phyloP scores from a whole-genome alignment of 2,329 filamentous ascomycete genomes.

The Grosmannia huntii region DNA sequence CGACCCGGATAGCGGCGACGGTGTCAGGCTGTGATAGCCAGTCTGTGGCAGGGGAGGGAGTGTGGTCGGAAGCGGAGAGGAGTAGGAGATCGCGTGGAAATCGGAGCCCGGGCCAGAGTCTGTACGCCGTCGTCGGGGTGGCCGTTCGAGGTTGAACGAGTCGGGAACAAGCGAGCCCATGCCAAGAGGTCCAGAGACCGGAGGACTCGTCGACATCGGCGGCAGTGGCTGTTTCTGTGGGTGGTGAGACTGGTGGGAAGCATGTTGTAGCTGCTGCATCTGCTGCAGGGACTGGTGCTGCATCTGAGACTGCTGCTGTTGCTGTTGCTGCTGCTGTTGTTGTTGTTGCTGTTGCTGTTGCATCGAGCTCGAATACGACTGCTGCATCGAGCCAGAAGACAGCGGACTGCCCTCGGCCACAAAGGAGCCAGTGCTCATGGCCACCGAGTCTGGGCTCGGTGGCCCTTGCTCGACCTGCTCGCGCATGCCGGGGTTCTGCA shows the following conservation, averaged over 20 bases:
- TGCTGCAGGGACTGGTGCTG: conserved; percentile 12
- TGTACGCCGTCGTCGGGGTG: conserved; percentile 9
- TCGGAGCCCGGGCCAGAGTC: conserved; percentile 7
- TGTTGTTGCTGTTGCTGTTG: conserved; percentile 2
- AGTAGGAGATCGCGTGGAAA: conserved; percentile 1
- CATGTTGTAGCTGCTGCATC: background rate
- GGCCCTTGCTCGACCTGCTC: conserved; percentile 38
- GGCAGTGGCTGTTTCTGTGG: conserved; percentile 2
- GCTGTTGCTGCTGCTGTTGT: background rate
- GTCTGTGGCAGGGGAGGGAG: background rate
- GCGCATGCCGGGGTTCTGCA: conserved; percentile 43
- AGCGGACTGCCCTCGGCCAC: conserved; percentile 24
- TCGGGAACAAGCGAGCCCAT: conserved; percentile 11
- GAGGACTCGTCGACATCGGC: conserved; percentile 1
- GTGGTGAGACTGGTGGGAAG: background rate
- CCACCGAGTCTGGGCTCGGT: conserved; percentile 32
- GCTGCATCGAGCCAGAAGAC: background rate
- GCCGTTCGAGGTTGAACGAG: conserved; percentile 11
- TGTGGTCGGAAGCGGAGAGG: conserved; percentile 2
- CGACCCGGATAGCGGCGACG: conserved; percentile 8
- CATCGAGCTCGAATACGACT: conserved; percentile 4
- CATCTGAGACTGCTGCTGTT: background rate
- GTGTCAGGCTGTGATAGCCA: conserved; percentile 8
- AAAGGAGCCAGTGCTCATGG: conserved; percentile 21
- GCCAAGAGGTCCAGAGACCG: conserved; percentile 12